These are phyloP conservation scores for Sapria himalayana DNA, from an alignment of 345 rosid species.

Conservation along the genomic window DNA sequence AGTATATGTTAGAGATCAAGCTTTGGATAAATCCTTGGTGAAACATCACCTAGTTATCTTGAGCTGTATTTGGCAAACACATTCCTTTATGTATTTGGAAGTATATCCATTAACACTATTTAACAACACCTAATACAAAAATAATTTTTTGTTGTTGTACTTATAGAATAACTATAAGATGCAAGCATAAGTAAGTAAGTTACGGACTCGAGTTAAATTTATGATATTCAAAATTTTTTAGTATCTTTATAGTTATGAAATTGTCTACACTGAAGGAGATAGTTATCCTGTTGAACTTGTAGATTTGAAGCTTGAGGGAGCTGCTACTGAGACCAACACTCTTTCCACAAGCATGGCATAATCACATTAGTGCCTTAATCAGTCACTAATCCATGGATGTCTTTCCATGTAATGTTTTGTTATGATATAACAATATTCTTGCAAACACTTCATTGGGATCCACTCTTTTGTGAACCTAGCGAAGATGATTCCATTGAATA, in stretches of 20 bases:
- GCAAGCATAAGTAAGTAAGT: no score
- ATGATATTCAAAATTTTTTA: conserved; percentile 64
- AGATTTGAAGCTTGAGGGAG: conserved; percentile 82
- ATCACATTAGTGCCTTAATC: conserved; percentile 63
- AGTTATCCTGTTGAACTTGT: conserved; percentile 62
- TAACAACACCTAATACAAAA: no score
- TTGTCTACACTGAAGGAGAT: conserved; percentile 96
- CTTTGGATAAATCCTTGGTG: no score
- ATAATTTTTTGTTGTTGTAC: no score
- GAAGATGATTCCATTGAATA: conserved; percentile 47
- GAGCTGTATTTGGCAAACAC: no score
- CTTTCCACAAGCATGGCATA: conserved; percentile 85
- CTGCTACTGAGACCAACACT: conserved; percentile 88
- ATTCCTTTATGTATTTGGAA: no score
- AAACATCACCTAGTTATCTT: no score
- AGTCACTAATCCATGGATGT: conserved; percentile 94
- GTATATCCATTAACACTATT: no score
- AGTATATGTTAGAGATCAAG: no score
- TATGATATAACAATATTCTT: conserved; percentile 35
- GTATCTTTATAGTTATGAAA: conserved; percentile 91
- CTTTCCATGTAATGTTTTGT: conserved; percentile 50
- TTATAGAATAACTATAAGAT: no score
- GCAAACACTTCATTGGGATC: conserved; percentile 97
- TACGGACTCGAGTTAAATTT: no score
- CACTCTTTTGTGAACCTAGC: conserved; percentile 65